A percentile compares a stretch with the other conserved stretches of the same genome.
phyloP scores from a whole-genome alignment of 176 grass and related monocot genomes.

The Stipa capillata region DNA sequence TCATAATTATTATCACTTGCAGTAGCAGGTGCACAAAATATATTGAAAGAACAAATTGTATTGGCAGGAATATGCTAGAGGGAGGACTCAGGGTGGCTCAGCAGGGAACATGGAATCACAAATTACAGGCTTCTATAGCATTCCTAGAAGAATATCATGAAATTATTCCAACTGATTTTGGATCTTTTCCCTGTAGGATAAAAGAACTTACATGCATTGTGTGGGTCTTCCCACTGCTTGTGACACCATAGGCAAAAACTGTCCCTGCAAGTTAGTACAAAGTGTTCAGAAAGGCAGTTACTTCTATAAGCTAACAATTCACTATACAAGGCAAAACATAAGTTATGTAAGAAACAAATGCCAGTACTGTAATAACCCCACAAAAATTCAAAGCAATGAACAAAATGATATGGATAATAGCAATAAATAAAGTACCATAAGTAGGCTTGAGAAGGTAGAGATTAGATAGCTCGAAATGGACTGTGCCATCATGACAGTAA shows the following conservation, averaged over 20 bases:
- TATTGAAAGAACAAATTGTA: neutral
- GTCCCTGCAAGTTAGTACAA: slow-evolving; percentile 59
- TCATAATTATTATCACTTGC: neutral
- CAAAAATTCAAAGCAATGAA: neutral
- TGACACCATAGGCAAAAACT: slow-evolving; percentile 99
- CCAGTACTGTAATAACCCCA: neutral
- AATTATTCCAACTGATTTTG: neutral
- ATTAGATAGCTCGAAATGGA: neutral
- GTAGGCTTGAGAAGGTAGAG: neutral
- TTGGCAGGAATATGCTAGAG: neutral
- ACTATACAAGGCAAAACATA: slow-evolving; percentile 7
- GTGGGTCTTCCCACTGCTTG: slow-evolving; percentile 99
- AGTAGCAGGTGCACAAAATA: neutral
- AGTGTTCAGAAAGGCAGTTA: slow-evolving; percentile 14
- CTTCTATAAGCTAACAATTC: neutral
- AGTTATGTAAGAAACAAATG: neutral
- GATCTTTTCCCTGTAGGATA: neutral
- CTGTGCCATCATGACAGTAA: neutral
- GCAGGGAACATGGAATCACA: neutral
- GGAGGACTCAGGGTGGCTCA: neutral
- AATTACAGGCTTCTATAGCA: neutral
- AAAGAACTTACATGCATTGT: slow-evolving; percentile 98
- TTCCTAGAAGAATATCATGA: neutral
- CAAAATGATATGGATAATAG: neutral
- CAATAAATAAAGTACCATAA: neutral